phyloP scores from a whole-genome alignment of 805 yeast species.

The Maudiozyma saulgeensis region DNA sequence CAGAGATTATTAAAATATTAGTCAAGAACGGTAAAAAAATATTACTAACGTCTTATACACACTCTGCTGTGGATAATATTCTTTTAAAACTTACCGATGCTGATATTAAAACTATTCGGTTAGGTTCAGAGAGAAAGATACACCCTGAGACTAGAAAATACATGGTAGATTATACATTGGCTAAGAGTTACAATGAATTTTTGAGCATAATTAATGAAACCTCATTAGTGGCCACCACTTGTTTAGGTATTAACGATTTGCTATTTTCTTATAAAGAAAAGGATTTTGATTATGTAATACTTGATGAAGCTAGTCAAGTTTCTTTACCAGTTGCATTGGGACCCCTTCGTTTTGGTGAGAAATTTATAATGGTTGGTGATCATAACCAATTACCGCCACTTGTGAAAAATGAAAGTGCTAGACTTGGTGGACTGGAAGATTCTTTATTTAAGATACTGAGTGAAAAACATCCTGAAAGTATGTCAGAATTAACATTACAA shows the following conservation, averaged over 20 bases:
- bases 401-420: slow-evolving; percentile 60
- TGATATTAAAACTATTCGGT: slow-evolving; percentile 46
- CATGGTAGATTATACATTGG: slow-evolving; percentile 36
- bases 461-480: slow-evolving; percentile 60
- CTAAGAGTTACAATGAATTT: slow-evolving; percentile 38
- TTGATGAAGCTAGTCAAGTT: slow-evolving; percentile 95
- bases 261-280: slow-evolving; percentile 29
- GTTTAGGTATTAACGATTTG: slow-evolving; percentile 49
- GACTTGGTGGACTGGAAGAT: slow-evolving; percentile 44
- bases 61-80: slow-evolving; percentile 93
- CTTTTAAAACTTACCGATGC: slow-evolving; percentile 54
- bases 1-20: slow-evolving; percentile 56
- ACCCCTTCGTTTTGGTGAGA: slow-evolving; percentile 67
- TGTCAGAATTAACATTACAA: slow-evolving; percentile 71
- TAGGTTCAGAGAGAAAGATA: slow-evolving; percentile 52
- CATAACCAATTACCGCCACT: slow-evolving; percentile 90
- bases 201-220: slow-evolving; percentile 42
- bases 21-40: slow-evolving; percentile 53
- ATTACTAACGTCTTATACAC: slow-evolving; percentile 78
- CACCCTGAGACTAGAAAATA: slow-evolving; percentile 53
- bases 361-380: slow-evolving; percentile 90
- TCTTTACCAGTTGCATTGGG: slow-evolving; percentile 88
- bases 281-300: slow-evolving; percentile 81
- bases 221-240: slow-evolving; percentile 79
- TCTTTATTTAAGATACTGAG: slow-evolving; percentile 72